Percentiles rank a stretch among this genome's conserved stretches.
phyloP scores from a whole-genome alignment of 768 basidiomycete genomes.

The Clavulina sp. region DNA sequence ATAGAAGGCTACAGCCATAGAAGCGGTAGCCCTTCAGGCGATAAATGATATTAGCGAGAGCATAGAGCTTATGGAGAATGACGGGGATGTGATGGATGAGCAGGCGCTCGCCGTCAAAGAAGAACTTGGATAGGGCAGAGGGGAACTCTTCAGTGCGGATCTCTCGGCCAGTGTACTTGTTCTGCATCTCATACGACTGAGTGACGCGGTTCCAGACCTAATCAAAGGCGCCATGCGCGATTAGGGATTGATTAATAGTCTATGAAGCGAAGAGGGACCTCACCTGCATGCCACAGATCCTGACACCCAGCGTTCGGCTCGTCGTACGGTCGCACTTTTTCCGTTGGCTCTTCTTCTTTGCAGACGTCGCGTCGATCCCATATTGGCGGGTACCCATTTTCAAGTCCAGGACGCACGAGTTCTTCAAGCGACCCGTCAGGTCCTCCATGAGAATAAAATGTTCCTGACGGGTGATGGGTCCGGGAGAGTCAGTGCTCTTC shows the following conservation, averaged over 20 bases:
- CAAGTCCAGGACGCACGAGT: conserved; percentile 88
- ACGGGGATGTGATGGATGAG: conserved; percentile 84
- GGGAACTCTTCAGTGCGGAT: conserved; percentile 75
- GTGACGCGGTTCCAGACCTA: conserved; percentile 87
- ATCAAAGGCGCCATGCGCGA: background rate
- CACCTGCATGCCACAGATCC: conserved; percentile 99
- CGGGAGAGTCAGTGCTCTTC: conserved; percentile 12
- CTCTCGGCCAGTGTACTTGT: conserved; percentile 93
- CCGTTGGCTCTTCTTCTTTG: conserved; percentile 95
- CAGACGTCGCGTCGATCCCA: conserved; percentile 79
- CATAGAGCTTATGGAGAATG: conserved; percentile 80
- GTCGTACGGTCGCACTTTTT: conserved; percentile 97
- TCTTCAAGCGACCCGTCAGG: conserved; percentile 77
- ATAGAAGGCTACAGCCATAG: conserved; percentile 89
- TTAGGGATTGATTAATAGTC: background rate
- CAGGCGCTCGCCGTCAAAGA: conserved; percentile 66
- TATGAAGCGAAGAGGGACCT: too few relatives aligned
- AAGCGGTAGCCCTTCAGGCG: conserved; percentile 91
- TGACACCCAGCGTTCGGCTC: conserved; percentile 72
- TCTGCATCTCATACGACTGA: conserved; percentile 75
- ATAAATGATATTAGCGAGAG: conserved; percentile 79
- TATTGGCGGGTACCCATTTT: conserved; percentile 99
- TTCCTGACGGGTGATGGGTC: conserved; percentile 65
- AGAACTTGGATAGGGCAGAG: conserved; percentile 61
- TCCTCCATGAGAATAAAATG: conserved; percentile 99